Percentiles rank a stretch among this genome's conserved stretches.
These are phyloP conservation scores for Phlebiopsis gigantea DNA, from an alignment of 768 basidiomycete species.

Conservation along the genomic window DNA sequence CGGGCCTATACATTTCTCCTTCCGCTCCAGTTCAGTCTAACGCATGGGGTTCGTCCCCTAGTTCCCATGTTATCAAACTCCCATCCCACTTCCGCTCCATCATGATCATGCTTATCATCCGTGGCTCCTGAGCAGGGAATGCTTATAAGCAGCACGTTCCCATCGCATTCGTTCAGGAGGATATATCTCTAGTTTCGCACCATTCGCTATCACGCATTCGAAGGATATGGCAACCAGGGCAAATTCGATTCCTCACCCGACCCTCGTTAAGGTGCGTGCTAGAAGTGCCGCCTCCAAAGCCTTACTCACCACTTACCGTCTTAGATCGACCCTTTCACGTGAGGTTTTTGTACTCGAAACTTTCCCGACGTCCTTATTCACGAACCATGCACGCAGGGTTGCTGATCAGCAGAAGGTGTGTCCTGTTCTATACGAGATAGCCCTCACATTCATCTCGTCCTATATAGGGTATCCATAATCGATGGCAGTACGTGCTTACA, in stretches of 20 bases:
- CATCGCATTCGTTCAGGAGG: not conserved
- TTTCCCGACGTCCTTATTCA: not conserved
- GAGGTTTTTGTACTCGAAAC: constrained; percentile 28
- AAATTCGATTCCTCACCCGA: constrained; percentile 4
- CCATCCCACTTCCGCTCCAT: not conserved
- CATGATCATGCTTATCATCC: constrained; percentile 1
- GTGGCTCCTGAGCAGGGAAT: not conserved
- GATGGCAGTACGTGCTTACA: constrained; percentile 57
- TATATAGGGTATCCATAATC: constrained; percentile 64
- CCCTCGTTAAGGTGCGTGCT: constrained; percentile 6
- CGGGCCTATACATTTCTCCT: not conserved
- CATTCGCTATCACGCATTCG: not conserved
- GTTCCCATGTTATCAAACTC: constrained; percentile 2
- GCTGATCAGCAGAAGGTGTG: constrained; percentile 54
- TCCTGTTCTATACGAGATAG: not conserved
- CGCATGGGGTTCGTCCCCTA: not conserved
- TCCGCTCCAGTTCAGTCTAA: not conserved
- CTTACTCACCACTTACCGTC: not conserved
- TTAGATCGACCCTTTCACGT: constrained; percentile 70
- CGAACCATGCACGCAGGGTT: constrained; percentile 28
- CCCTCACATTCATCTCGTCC: not conserved
- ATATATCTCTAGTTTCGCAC: not conserved
- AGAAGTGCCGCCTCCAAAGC: too few relatives aligned
- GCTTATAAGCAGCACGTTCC: not conserved
- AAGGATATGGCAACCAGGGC: constrained; percentile 1